Conservation (phyloP, 208 protist species). For the Sergeia podlipaevii region DNA sequence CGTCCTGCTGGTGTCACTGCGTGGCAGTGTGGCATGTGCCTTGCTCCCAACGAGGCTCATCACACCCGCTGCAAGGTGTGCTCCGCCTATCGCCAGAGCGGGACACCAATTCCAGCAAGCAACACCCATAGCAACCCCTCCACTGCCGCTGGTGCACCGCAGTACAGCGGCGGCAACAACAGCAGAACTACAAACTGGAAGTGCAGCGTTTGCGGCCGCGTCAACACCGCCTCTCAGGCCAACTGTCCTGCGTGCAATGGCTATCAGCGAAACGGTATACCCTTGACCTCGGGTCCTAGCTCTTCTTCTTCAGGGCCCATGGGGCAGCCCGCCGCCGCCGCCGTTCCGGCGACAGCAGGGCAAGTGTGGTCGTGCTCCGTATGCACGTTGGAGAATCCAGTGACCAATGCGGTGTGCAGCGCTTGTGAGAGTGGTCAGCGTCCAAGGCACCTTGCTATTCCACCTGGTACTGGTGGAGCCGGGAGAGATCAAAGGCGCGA, state of each 20-base stretch:
- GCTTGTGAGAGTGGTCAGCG: constrained; percentile 78
- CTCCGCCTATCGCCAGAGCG: constrained; percentile 37
- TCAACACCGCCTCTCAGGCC: constrained; percentile 27
- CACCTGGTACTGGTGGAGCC: constrained; percentile 19
- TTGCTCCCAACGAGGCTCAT: constrained; percentile 45
- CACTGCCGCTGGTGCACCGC: constrained; percentile 10
- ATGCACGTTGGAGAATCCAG: constrained; percentile 73
- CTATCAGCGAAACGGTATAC: constrained; percentile 66
- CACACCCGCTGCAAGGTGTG: constrained; percentile 57
- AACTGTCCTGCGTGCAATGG: constrained; percentile 57
- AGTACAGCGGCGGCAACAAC: no score
- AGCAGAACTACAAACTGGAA: constrained; percentile 36
- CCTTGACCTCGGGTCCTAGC: constrained; percentile 13
- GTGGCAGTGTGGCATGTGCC: constrained; percentile 68
- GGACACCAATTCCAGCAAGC: constrained; percentile 20
- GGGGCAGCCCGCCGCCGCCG: not conserved
- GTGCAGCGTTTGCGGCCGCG: constrained; percentile 61
- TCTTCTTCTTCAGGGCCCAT: not conserved
- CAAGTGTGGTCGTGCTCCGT: constrained; percentile 62
- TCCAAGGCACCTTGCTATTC: constrained; percentile 39
- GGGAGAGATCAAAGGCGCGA: not conserved
- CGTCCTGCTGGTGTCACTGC: constrained; percentile 21
- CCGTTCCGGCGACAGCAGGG: not conserved
- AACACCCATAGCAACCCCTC: not conserved
- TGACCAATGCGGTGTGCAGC: constrained; percentile 39